A percentile compares a stretch with the other conserved stretches of the same genome.
Evolutionary conservation across 2,329 filamentous ascomycete species (phyloP).

Genomic region (Exophiala oligosperma): DNA sequence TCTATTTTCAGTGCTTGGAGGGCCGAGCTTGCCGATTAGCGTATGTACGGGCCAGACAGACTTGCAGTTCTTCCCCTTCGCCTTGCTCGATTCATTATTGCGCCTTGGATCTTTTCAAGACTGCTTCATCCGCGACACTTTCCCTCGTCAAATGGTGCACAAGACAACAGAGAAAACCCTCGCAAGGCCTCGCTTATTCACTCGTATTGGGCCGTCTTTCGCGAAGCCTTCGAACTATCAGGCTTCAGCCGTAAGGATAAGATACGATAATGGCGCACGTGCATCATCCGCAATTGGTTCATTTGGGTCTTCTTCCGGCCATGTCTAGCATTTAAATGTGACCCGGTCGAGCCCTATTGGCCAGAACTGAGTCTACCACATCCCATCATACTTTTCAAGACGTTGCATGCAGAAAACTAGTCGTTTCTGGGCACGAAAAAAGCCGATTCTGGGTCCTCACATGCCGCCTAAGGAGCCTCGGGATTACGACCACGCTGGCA

Average conservation of each 20-base stretch:
- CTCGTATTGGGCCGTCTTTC: background rate
- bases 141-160: background rate
- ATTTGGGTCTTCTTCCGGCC: background rate
- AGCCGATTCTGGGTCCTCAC: background rate
- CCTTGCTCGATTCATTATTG: background rate
- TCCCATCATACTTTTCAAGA: background rate
- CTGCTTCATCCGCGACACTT: background rate
- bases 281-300: background rate
- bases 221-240: background rate
- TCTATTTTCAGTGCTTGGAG: background rate
- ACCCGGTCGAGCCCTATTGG: background rate
- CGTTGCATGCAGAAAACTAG: background rate
- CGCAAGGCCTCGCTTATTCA: background rate
- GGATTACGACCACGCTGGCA: background rate
- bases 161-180: background rate
- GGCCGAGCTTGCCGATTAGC: background rate
- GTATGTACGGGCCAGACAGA: background rate
- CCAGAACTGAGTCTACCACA: background rate
- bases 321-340: background rate
- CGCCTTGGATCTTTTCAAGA: background rate
- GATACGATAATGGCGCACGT: background rate
- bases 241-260: background rate
- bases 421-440: background rate
- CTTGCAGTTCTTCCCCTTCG: background rate
- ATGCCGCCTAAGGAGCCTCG: background rate